Conservation (phyloP, 306 rosid genomes). For the Castanea mollissima region DNA sequence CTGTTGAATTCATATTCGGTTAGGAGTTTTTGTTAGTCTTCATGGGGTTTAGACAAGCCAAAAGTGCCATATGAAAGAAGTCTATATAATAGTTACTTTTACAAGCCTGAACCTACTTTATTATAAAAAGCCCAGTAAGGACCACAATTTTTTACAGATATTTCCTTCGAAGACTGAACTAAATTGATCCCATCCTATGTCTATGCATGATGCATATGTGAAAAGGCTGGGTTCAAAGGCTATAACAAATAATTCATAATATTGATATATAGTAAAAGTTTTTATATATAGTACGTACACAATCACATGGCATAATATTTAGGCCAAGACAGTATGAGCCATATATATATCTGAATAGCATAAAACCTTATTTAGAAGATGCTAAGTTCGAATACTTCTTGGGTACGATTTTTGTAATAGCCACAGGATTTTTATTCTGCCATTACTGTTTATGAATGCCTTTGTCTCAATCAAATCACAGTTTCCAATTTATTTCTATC, state of each 20-base stretch:
- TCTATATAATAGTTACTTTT: conserved; percentile 18
- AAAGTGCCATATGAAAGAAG: conserved; percentile 14
- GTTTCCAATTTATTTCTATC: too few relatives aligned
- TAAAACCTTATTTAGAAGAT: too few relatives aligned
- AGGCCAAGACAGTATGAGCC: too few relatives aligned
- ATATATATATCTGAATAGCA: too few relatives aligned
- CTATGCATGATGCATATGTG: conserved; percentile 3
- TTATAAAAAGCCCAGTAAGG: conserved; percentile 19
- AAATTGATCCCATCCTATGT: conserved; percentile 11
- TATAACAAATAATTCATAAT: neutral
- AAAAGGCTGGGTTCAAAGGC: conserved; percentile 6
- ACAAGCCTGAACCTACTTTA: conserved; percentile 31
- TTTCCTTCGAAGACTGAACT: conserved; percentile 24
- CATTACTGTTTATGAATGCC: too few relatives aligned
- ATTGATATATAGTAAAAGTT: neutral
- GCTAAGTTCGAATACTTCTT: too few relatives aligned
- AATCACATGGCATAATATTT: too few relatives aligned
- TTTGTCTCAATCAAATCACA: too few relatives aligned
- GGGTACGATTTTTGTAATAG: too few relatives aligned
- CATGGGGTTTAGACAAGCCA: conserved; percentile 16
- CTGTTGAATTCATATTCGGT: neutral
- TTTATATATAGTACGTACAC: too few relatives aligned
- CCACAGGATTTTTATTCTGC: too few relatives aligned
- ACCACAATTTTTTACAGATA: conserved; percentile 21
- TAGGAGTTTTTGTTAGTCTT: neutral